These are phyloP conservation scores for Lactifluus volemus DNA, from an alignment of 768 basidiomycete genomes.

Conservation along the genomic window DNA sequence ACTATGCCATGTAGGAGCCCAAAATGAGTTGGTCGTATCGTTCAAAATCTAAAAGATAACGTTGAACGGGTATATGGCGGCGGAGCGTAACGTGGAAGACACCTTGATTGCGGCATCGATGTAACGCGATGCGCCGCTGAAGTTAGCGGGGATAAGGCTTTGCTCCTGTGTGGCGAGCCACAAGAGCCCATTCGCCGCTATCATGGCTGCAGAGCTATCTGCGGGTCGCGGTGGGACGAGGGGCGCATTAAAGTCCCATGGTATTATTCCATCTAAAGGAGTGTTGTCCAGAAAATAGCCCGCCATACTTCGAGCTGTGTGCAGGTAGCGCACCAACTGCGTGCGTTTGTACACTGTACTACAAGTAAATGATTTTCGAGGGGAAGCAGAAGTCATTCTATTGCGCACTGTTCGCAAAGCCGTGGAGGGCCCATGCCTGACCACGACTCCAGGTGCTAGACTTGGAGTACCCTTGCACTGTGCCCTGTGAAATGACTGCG, in stretches of 20 bases:
- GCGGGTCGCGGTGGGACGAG: conserved; percentile 47
- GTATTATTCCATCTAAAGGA: conserved; percentile 54
- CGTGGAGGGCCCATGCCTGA: conserved; percentile 64
- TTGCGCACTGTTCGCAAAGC: conserved; percentile 56
- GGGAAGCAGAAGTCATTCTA: background rate
- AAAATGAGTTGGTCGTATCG: conserved; percentile 22
- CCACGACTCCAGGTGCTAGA: conserved; percentile 66
- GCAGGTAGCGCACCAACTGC: conserved; percentile 39
- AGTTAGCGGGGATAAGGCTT: conserved; percentile 27
- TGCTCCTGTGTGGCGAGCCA: conserved; percentile 40
- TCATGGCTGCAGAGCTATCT: conserved; percentile 62
- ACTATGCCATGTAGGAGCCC: conserved; percentile 55
- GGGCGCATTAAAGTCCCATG: conserved; percentile 74
- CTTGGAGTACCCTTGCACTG: conserved; percentile 55
- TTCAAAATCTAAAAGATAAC: conserved; percentile 1
- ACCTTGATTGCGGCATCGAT: conserved; percentile 42
- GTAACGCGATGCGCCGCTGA: conserved; percentile 32
- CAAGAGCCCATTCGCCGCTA: conserved; percentile 51
- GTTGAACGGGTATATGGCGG: background rate
- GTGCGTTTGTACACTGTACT: conserved; percentile 52
- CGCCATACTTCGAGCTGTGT: conserved; percentile 52
- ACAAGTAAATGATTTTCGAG: background rate
- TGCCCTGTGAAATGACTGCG: conserved; percentile 44
- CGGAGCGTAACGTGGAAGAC: conserved; percentile 1
- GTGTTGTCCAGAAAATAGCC: conserved; percentile 51